Evolutionary conservation across 192 early-diverging fungal species (phyloP).

Genomic region (Chytriomyces sp.): DNA sequence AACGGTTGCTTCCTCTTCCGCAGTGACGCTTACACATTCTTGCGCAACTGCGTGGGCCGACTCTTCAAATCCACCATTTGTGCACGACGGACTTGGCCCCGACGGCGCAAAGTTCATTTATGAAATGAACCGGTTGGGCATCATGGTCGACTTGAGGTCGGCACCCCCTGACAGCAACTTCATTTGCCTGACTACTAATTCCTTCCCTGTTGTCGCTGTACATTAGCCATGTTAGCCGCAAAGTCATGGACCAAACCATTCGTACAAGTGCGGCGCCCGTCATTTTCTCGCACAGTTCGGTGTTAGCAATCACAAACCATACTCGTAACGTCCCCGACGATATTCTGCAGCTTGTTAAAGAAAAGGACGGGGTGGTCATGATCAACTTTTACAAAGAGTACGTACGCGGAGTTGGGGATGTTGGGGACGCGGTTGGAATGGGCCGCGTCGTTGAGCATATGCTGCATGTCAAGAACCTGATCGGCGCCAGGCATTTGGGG

Average conservation of each 20-base stretch:
- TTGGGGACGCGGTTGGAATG: constrained; percentile 37
- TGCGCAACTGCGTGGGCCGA: constrained; percentile 65
- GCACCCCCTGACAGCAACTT: not conserved
- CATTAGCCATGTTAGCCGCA: constrained; percentile 61
- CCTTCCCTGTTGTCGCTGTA: not conserved
- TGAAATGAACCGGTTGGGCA: constrained; percentile 73
- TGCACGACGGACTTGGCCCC: constrained; percentile 54
- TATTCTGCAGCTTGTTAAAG: constrained; percentile 47
- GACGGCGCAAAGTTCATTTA: constrained; percentile 56
- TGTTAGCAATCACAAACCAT: constrained; percentile 51
- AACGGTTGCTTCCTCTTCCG: not conserved
- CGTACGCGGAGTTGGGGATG: constrained; percentile 47
- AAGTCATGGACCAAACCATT: constrained; percentile 64
- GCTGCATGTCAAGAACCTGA: constrained; percentile 53
- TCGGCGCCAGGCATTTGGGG: constrained; percentile 59
- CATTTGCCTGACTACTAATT: not conserved
- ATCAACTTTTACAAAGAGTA: constrained; percentile 64
- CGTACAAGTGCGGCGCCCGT: constrained; percentile 57
- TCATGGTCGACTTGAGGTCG: constrained; percentile 67
- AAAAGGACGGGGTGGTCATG: constrained; percentile 65
- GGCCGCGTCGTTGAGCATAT: constrained; percentile 60
- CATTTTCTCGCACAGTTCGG: constrained; percentile 67
- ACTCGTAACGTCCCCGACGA: constrained; percentile 66
- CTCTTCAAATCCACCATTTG: constrained; percentile 43
- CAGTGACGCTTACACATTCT: constrained; percentile 63